These are phyloP conservation scores for Paraglomus brasilianum DNA, from an alignment of 192 early-diverging fungal species.

Conservation along the genomic window DNA sequence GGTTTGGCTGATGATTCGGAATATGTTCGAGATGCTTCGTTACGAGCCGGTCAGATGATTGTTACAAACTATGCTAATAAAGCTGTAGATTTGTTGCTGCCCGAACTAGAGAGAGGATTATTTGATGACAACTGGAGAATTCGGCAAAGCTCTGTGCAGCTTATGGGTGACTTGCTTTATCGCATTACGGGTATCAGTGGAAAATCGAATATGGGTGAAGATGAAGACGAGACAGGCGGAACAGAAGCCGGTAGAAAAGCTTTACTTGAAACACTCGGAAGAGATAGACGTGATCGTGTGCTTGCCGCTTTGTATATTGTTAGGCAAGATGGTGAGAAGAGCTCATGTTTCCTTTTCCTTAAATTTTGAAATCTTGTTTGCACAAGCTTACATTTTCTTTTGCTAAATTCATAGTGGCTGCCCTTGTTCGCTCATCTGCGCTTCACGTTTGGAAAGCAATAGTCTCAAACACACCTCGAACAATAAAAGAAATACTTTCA, in stretches of 20 bases:
- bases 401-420: constrained; percentile 38
- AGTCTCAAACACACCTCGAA: constrained; percentile 94
- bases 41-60: constrained; percentile 92
- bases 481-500: constrained; percentile 91
- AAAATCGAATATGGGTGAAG: constrained; percentile 62
- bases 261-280: constrained; percentile 79
- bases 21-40: constrained; percentile 85
- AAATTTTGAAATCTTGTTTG: background rate
- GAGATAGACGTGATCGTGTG: constrained; percentile 80
- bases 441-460: constrained; percentile 94
- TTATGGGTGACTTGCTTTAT: constrained; percentile 93
- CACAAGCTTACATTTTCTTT: background rate
- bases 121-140: constrained; percentile 96
- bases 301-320: constrained; percentile 92
- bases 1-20: constrained; percentile 97
- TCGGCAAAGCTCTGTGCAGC: constrained; percentile 88
- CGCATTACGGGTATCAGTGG: constrained; percentile 81
- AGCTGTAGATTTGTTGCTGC: constrained; percentile 86
- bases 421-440: constrained; percentile 84
- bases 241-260: constrained; percentile 68
- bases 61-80: constrained; percentile 86
- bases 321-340: constrained; percentile 68
- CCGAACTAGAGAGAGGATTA: constrained; percentile 85
- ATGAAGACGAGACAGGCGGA: constrained; percentile 47
- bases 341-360: background rate